These are phyloP conservation scores for Lentinula boryana DNA, from an alignment of 768 basidiomycete genomes.

Conservation along the genomic window DNA sequence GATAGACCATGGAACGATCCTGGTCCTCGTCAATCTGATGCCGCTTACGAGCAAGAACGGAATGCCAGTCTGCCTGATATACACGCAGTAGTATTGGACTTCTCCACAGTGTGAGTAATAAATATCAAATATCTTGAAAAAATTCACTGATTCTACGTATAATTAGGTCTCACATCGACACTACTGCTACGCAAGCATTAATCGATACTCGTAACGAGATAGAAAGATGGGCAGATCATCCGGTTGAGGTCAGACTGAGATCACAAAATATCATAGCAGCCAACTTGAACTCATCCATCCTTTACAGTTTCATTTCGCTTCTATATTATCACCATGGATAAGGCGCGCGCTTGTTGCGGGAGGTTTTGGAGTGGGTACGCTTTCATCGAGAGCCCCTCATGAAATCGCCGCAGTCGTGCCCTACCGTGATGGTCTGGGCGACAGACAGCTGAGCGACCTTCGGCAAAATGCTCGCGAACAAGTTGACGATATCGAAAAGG, in stretches of 20 bases:
- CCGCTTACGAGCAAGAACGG: slow-evolving; percentile 38
- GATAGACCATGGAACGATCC: slow-evolving; percentile 96
- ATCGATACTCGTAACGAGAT: slow-evolving; percentile 84
- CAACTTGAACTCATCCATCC: background rate
- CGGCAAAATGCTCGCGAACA: slow-evolving; percentile 11
- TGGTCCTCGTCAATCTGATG: slow-evolving; percentile 51
- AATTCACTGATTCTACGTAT: background rate
- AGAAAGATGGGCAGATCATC: slow-evolving; percentile 79
- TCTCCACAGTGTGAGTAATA: slow-evolving; percentile 65
- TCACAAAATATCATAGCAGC: background rate
- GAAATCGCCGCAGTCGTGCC: slow-evolving; percentile 82
- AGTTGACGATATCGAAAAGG: slow-evolving; percentile 25
- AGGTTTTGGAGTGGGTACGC: slow-evolving; percentile 77
- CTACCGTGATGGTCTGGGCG: slow-evolving; percentile 37
- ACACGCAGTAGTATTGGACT: slow-evolving; percentile 88
- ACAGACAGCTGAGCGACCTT: slow-evolving; percentile 18
- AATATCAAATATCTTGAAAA: background rate
- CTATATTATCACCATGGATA: slow-evolving; percentile 90
- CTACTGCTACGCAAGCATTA: slow-evolving; percentile 85
- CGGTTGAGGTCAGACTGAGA: slow-evolving; percentile 51
- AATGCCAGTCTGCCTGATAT: slow-evolving; percentile 59
- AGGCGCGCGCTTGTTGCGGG: slow-evolving; percentile 83
- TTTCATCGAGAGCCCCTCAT: slow-evolving; percentile 30
- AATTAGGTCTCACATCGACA: slow-evolving; percentile 78
- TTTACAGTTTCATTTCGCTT: slow-evolving; percentile 86